Percentiles rank a stretch among this genome's conserved stretches.
Evolutionary conservation across 169 alveolate genomes (phyloP).

Genomic region (Plasmodium gonderi): DNA sequence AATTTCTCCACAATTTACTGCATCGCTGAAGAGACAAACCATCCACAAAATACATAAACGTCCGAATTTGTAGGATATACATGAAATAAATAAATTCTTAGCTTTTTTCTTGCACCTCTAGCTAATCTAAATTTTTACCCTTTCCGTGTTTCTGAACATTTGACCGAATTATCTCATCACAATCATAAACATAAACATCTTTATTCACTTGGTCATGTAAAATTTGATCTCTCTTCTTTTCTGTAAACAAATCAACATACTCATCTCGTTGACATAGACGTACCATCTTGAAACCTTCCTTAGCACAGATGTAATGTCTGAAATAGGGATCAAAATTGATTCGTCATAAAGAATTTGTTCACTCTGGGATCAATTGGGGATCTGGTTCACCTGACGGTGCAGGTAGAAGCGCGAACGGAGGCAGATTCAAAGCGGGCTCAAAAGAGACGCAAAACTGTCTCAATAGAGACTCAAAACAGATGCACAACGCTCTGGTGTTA

Average conservation of each 20-base stretch:
- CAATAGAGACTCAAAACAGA: background rate
- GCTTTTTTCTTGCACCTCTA: background rate
- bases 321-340: background rate
- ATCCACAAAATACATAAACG: too few relatives aligned
- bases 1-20: too few relatives aligned
- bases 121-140: background rate
- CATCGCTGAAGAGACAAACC: too few relatives aligned
- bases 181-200: constrained; percentile 19
- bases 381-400: too few relatives aligned
- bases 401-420: too few relatives aligned
- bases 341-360: too few relatives aligned
- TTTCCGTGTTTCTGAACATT: background rate
- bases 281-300: constrained; percentile 14
- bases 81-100: too few relatives aligned
- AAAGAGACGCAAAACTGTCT: background rate
- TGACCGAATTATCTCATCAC: background rate
- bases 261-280: constrained; percentile 7
- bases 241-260: constrained; percentile 24
- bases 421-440: background rate
- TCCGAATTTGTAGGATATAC: too few relatives aligned
- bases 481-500: background rate
- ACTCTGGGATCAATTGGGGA: too few relatives aligned
- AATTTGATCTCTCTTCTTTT: constrained; percentile 10
- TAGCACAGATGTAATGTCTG: constrained; percentile 14
- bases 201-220: background rate